Percentiles rank a stretch among this genome's conserved stretches.
phyloP scores from a whole-genome alignment of 2,329 filamentous ascomycete species.

The Stagonosporopsis cucurbitacearum region DNA sequence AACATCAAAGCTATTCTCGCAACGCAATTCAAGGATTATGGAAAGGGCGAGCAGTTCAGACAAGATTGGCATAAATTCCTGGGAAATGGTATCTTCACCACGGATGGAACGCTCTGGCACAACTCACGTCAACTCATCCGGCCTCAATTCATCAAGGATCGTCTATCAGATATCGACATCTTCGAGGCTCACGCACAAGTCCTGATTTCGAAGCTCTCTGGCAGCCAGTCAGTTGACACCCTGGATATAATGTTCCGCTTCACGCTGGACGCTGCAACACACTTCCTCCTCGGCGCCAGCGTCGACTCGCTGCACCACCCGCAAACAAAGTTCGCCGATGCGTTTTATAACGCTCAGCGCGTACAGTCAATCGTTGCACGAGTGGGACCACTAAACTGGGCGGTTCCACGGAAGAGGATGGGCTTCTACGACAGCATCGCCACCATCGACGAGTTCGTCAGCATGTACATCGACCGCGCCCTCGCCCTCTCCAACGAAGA shows the following conservation, averaged over 20 bases:
- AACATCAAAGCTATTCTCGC: slow-evolving; percentile 93
- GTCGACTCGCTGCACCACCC: slow-evolving; percentile 67
- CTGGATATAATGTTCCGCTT: slow-evolving; percentile 77
- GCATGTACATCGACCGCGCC: slow-evolving; percentile 77
- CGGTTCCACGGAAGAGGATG: slow-evolving; percentile 68
- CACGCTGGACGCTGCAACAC: slow-evolving; percentile 83
- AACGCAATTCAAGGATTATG: slow-evolving; percentile 83
- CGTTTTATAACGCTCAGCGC: slow-evolving; percentile 80
- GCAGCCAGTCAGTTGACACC: slow-evolving; percentile 68
- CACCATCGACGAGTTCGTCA: slow-evolving; percentile 76
- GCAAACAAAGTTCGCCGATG: slow-evolving; percentile 74
- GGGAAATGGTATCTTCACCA: slow-evolving; percentile 73
- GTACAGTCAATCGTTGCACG: slow-evolving; percentile 72
- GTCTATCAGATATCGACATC: slow-evolving; percentile 79
- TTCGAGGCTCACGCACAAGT: slow-evolving; percentile 81
- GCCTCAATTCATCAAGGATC: slow-evolving; percentile 85
- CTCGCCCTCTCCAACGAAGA: slow-evolving; percentile 73
- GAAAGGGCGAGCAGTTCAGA: slow-evolving; percentile 80
- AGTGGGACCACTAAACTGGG: slow-evolving; percentile 64
- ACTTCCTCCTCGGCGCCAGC: slow-evolving; percentile 82
- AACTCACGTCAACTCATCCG: slow-evolving; percentile 79
- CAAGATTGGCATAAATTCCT: slow-evolving; percentile 77
- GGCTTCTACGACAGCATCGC: slow-evolving; percentile 69
- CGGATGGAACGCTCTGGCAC: slow-evolving; percentile 81
- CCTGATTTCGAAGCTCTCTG: slow-evolving; percentile 69